Evolutionary conservation across 805 yeast species (phyloP).

Genomic region (Lachancea mirantina): DNA sequence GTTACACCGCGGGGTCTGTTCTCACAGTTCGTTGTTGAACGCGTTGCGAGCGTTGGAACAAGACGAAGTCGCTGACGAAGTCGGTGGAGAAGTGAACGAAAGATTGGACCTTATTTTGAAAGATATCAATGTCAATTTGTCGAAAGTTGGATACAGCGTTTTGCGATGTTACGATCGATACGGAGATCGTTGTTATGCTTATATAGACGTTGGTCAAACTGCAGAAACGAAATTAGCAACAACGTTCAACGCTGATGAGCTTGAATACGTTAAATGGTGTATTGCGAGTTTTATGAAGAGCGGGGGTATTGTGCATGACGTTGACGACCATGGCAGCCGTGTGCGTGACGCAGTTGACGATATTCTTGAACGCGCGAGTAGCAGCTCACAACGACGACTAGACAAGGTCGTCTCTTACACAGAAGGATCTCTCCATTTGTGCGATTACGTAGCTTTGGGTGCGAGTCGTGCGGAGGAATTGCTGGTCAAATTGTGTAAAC

Average conservation of each 20-base stretch:
- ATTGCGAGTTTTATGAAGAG: slow-evolving; percentile 14
- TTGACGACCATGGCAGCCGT: background rate
- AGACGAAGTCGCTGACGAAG: too few species aligned
- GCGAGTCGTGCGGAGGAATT: slow-evolving; percentile 19
- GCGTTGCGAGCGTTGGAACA: slow-evolving; percentile 12
- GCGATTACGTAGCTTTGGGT: slow-evolving; percentile 14
- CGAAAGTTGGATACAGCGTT: slow-evolving; percentile 18
- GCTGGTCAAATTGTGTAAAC: slow-evolving; percentile 15
- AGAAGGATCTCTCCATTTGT: slow-evolving; percentile 17
- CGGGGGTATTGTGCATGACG: background rate
- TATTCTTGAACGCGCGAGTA: slow-evolving; percentile 9
- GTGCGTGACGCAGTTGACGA: slow-evolving; percentile 14
- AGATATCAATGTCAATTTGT: slow-evolving; percentile 19
- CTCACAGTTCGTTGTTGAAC: slow-evolving; percentile 18
- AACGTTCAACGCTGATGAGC: slow-evolving; percentile 19
- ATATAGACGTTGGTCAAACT: slow-evolving; percentile 19
- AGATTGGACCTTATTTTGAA: too few species aligned
- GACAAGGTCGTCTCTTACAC: slow-evolving; percentile 12
- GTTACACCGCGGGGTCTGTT: slow-evolving; percentile 21
- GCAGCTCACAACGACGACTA: slow-evolving; percentile 1
- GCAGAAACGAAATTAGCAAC: slow-evolving; percentile 27
- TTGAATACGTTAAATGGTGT: slow-evolving; percentile 25
- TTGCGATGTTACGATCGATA: slow-evolving; percentile 17
- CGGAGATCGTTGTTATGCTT: slow-evolving; percentile 25
- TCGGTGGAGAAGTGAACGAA: too few species aligned